phyloP scores from a whole-genome alignment of 2,329 filamentous ascomycete genomes.

The Aureobasidium uvarum region DNA sequence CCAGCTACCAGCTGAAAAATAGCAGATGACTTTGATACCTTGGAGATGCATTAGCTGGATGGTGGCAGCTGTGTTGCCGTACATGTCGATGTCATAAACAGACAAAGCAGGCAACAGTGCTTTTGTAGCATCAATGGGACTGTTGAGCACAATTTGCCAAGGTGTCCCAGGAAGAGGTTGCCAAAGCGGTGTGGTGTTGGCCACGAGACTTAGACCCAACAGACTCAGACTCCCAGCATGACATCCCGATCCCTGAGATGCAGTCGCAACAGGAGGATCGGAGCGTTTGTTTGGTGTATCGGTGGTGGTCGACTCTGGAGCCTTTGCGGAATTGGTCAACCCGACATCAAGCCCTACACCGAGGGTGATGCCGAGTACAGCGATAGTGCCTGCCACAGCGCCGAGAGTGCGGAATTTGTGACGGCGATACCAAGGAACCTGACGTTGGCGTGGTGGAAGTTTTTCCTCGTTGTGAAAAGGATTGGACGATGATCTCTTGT shows the following conservation, averaged over 20 bases:
- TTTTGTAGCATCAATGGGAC: slow-evolving; percentile 40
- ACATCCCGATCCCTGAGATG: slow-evolving; percentile 18
- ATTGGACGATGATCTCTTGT: neutral
- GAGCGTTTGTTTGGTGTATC: slow-evolving; percentile 1
- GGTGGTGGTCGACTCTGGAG: neutral
- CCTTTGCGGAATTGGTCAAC: neutral
- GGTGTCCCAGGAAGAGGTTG: slow-evolving; percentile 52
- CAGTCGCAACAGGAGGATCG: neutral
- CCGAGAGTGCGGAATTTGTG: slow-evolving; percentile 13
- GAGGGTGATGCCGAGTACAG: slow-evolving; percentile 27
- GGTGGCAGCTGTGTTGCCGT: slow-evolving; percentile 50
- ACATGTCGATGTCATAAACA: slow-evolving; percentile 62
- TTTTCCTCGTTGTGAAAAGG: neutral
- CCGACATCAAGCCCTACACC: slow-evolving; percentile 29
- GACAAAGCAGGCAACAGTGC: slow-evolving; percentile 48
- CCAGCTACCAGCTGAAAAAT: slow-evolving; percentile 70
- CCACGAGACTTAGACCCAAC: neutral
- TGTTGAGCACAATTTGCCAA: slow-evolving; percentile 62
- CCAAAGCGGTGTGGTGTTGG: slow-evolving; percentile 43
- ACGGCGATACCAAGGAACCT: neutral
- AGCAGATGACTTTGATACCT: slow-evolving; percentile 67
- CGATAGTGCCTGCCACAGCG: slow-evolving; percentile 18
- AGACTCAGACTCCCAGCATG: neutral
- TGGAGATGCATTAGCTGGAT: slow-evolving; percentile 51
- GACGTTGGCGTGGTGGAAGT: neutral